Percentiles rank a stretch among this genome's conserved stretches.
Conservation (phyloP, 345 rosid genomes). For the Cardamine chenopodiifolia region DNA sequence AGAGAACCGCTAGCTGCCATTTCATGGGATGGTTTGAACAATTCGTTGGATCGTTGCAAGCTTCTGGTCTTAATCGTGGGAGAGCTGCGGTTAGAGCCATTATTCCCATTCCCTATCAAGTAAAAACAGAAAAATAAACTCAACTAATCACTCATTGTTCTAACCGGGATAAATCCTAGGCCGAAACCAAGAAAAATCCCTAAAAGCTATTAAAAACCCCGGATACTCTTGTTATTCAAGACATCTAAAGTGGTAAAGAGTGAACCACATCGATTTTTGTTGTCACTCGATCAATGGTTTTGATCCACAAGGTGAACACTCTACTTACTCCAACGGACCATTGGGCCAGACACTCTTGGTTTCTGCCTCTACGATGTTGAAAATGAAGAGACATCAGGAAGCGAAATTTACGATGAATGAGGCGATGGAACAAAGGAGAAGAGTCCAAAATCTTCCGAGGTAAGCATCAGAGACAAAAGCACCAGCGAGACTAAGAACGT, state of each 20-base stretch:
- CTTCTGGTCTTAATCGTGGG: conserved; percentile 48
- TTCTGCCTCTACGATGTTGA: not conserved
- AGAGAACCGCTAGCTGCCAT: conserved; percentile 60
- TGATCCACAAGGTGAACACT: not conserved
- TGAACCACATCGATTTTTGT: not conserved
- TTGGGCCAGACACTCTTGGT: not conserved
- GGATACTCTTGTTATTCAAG: not conserved
- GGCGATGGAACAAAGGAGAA: conserved; percentile 54
- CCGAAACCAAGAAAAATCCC: not conserved
- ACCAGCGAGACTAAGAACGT: conserved; percentile 58
- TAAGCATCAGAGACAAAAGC: conserved; percentile 68
- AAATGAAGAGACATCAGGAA: not conserved
- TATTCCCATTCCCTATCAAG: conserved; percentile 61
- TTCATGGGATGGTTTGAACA: conserved; percentile 45
- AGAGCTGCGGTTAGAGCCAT: conserved; percentile 60
- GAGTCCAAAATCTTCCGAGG: conserved; percentile 63
- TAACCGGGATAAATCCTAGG: not conserved
- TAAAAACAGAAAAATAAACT: not conserved
- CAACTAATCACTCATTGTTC: not conserved
- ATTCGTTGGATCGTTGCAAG: conserved; percentile 39
- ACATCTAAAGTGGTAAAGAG: not conserved
- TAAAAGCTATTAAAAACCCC: not conserved
- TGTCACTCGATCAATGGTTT: not conserved
- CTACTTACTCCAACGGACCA: not conserved
- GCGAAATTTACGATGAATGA: conserved; percentile 54